phyloP scores from a whole-genome alignment of 176 grass and related monocot species.

The Juncus inflexus region DNA sequence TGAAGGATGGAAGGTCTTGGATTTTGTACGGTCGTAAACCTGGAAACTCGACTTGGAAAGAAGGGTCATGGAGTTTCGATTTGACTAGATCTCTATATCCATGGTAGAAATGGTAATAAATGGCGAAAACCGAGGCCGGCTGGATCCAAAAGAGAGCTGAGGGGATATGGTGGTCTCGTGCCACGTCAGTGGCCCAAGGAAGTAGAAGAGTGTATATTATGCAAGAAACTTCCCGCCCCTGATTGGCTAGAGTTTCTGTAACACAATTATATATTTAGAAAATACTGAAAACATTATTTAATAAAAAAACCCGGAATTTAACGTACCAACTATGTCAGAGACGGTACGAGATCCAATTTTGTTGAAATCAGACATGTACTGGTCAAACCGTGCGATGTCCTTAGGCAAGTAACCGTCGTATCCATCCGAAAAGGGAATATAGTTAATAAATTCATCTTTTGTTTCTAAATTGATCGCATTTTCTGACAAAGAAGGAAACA shows the following conservation, averaged over 20 bases:
- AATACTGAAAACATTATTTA: too few species aligned
- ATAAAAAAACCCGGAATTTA: neutral
- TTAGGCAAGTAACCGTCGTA: slow-evolving; percentile 7
- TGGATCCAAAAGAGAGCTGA: slow-evolving; percentile 31
- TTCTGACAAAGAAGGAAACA: slow-evolving; percentile 31
- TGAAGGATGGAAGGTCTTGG: slow-evolving; percentile 41
- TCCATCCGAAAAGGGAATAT: neutral
- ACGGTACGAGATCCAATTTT: slow-evolving; percentile 17
- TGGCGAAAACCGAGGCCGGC: slow-evolving; percentile 27
- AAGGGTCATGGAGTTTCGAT: slow-evolving; percentile 32
- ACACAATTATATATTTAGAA: neutral
- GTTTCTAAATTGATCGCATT: slow-evolving; percentile 24
- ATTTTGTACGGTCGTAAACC: slow-evolving; percentile 26
- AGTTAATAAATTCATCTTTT: neutral
- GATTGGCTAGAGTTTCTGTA: neutral
- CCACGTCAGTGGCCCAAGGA: slow-evolving; percentile 30
- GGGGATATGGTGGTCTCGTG: slow-evolving; percentile 16
- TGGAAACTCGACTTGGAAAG: slow-evolving; percentile 29
- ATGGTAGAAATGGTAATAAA: slow-evolving; percentile 62
- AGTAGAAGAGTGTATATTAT: slow-evolving; percentile 25
- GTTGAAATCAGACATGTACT: slow-evolving; percentile 36
- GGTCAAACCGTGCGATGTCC: neutral
- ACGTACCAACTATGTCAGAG: neutral
- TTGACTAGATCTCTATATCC: slow-evolving; percentile 20
- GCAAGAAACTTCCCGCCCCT: neutral